Base-by-base conservation (phyloP, 495 filamentous ascomycete species). In the Penicillium mononematosum region DNA sequence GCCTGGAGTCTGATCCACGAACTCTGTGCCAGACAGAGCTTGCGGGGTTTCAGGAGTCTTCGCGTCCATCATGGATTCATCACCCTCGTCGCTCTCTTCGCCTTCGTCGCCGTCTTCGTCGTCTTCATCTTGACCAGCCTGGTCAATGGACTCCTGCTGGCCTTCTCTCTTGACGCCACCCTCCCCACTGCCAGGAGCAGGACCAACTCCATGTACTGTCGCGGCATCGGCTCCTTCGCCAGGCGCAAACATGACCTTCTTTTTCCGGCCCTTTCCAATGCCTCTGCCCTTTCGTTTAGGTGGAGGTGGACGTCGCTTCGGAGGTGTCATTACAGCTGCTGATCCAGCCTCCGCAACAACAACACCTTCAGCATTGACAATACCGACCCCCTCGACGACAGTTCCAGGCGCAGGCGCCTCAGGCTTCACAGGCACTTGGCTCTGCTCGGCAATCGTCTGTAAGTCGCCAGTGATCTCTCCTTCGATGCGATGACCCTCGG, bases 401-500 rank as follows among this genome's bases (percentile, higher is more conserved):
- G 83, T 81, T 27, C 83, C 84, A 12, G 83, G 80, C 6, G 79
- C 79, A 29, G 79, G 77, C 27, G 75, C 75, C 53, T 81, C 74
- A 0, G 77, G 72, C 41, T 66, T 75, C 8, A 78, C 69, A n/a
- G 69, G 66, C 7, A 62, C 69, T 44, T 66, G 48, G 39, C 62
- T 68, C 46, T 70, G 74, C 27, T 68, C 65, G 19, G 62, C 56
- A 39, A 70, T 59, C 14, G 70, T 56, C 45, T 71, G 70, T 43
- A 71, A 68, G 36, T 81, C 79, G 17, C 87, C 85, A 10, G 83
- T 81, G 25, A 96, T 82, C 59, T 96, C 89, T 43, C 89, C 89
- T 50, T 93, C 90, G 3, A 96, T 83, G 4, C 77, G 80, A 69
- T 93, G 89, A 1, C 92, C 92, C 55, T 92, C 89, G 4, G 85